Evolutionary conservation across 805 yeast genomes (phyloP), one percentile per base, ranked within the genome.

Genomic region (Saccharomycopsis selenospora): DNA sequence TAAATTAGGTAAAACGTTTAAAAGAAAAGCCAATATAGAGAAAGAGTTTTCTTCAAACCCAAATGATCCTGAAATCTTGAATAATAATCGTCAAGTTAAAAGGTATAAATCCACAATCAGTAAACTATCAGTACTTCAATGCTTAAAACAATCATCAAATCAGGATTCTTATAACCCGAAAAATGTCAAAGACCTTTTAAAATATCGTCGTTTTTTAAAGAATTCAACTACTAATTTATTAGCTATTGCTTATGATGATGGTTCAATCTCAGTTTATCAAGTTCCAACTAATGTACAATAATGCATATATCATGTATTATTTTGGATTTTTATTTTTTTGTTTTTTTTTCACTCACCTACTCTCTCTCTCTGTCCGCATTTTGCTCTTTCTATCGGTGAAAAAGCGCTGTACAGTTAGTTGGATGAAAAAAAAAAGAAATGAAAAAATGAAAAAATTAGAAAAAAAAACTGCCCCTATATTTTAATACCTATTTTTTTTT

Each of bases 171-270:
- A 27, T 20, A 36, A 36, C 25, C 41, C 50, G 14, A n/a, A 10
- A 18, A 36, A 13, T 20, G 42, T 25, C 11, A 42, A 24, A n/a
- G 42, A 43, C 3, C 29, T 43, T 18, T 24, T 17, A 14, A 38
- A 54, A 2, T 48, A 52, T 11, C 58, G 64, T 49, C 41, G 65
- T 13, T 65, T 61, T 42, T 4, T 52, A 3, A 55, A 56, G 25
- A 46, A 55, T 4, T 40, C 59, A 0, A 27, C 40, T 3, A 55
- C 51, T 2, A 52, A 57, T 11, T 61, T 70, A 57, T 52, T 77
- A 1, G 72, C 77, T 3, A 68, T 71, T 1, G 84, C 78, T 0
- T 78, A 73, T 42, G 76, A 73, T 44, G 82, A 79, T 53, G 82
- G 83, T 2, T 65, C 77, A 2, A 65, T 79, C 2, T 67, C 66